These are phyloP conservation scores for Penicillium maclennaniae DNA, from an alignment of 495 filamentous ascomycete species.

Conservation along the genomic window DNA sequence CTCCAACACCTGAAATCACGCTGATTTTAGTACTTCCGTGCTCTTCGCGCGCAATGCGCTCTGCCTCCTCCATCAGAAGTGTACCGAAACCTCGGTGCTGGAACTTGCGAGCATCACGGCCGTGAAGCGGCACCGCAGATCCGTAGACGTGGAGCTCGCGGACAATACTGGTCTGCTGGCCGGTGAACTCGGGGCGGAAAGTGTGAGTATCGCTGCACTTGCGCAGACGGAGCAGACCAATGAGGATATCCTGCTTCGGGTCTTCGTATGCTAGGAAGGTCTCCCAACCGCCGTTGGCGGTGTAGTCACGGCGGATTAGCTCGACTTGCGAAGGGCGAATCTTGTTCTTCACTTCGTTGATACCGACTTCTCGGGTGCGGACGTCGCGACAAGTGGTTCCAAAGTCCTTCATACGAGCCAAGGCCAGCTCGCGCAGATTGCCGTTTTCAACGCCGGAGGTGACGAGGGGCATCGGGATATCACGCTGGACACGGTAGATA, in stretches of 20 bases:
- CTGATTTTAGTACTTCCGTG: conserved; percentile 90
- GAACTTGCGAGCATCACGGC: conserved; percentile 89
- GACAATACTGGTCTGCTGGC: conserved; percentile 86
- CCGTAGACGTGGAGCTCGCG: conserved; percentile 96
- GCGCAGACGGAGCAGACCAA: conserved; percentile 82
- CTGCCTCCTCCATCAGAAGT: conserved; percentile 94
- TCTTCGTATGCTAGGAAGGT: conserved; percentile 98
- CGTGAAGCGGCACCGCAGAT: conserved; percentile 90
- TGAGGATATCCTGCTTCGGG: conserved; percentile 96
- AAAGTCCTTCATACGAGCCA: conserved; percentile 97
- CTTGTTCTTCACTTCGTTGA: conserved; percentile 98
- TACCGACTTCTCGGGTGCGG: conserved; percentile 93
- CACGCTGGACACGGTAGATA: conserved; percentile 96
- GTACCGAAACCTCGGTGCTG: conserved; percentile 98
- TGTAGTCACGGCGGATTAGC: conserved; percentile 92
- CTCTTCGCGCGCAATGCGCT: conserved; percentile 89
- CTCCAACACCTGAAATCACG: conserved; percentile 93
- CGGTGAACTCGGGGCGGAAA: conserved; percentile 80
- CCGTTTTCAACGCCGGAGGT: conserved; percentile 97
- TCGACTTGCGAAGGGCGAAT: conserved; percentile 95
- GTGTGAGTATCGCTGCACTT: conserved; percentile 89
- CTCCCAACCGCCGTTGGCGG: conserved; percentile 95
- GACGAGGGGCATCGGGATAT: conserved; percentile 98
- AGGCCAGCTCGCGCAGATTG: conserved; percentile 86
- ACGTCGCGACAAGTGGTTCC: conserved; percentile 96